phyloP scores from a whole-genome alignment of 805 yeast species.

The Pichia scutulata region DNA sequence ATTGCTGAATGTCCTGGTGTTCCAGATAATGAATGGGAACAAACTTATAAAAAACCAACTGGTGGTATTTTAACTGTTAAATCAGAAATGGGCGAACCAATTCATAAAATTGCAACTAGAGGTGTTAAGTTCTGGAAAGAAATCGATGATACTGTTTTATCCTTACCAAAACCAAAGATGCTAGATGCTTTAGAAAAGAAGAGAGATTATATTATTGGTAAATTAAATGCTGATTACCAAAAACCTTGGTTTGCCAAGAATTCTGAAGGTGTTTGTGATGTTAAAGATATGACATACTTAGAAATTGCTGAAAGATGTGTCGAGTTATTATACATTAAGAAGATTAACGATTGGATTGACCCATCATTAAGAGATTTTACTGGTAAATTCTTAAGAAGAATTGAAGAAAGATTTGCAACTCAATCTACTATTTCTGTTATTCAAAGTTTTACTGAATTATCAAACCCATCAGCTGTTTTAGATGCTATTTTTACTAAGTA shows the following conservation, averaged over 20 bases:
- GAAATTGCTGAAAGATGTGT: conserved; percentile 84
- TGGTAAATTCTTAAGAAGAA: conserved; percentile 83
- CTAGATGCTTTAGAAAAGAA: conserved; percentile 73
- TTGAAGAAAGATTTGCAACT: conserved; percentile 89
- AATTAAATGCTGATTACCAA: conserved; percentile 90
- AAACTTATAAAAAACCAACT: conserved; percentile 86
- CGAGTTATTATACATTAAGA: conserved; percentile 78
- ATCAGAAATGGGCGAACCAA: conserved; percentile 99
- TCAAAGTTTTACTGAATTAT: conserved; percentile 64
- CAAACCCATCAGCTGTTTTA: conserved; percentile 55
- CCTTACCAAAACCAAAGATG: conserved; percentile 82
- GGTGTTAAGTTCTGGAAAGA: conserved; percentile 98
- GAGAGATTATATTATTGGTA: conserved; percentile 77
- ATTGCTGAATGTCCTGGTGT: conserved; percentile 91
- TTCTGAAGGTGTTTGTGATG: conserved; percentile 72
- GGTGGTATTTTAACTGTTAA: conserved; percentile 96
- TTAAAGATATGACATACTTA: conserved; percentile 91
- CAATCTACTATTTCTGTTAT: conserved; percentile 54
- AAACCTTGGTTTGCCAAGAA: conserved; percentile 95
- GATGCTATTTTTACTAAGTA: conserved; percentile 56
- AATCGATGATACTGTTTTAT: conserved; percentile 88
- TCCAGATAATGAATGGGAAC: conserved; percentile 83
- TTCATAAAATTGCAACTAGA: conserved; percentile 96
- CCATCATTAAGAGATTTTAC: conserved; percentile 74
- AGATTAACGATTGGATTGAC: conserved; percentile 84